Evolutionary conservation across 805 yeast genomes (phyloP).

Genomic region (Yamadazyma paraphyllophila): DNA sequence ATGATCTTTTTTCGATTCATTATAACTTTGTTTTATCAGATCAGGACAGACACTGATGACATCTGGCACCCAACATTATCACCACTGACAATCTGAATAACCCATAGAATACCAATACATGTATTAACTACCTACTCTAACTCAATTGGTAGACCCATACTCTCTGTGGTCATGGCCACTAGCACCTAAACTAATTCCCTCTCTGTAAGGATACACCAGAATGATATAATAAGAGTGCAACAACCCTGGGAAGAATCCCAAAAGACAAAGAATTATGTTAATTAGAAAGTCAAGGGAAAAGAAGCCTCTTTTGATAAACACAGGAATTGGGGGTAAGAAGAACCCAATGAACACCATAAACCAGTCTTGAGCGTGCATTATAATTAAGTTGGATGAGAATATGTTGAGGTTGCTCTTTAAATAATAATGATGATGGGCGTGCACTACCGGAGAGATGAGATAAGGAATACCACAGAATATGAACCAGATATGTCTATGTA

Average conservation of each 20-base stretch:
- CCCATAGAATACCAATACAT: too few species aligned
- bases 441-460: not conserved
- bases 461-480: too few species aligned
- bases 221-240: constrained; percentile 78
- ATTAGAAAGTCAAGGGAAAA: constrained; percentile 69
- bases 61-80: too few species aligned
- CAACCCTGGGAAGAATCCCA: constrained; percentile 77
- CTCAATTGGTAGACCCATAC: constrained; percentile 12
- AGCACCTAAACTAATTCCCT: constrained; percentile 24
- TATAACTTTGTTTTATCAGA: too few species aligned
- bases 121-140: too few species aligned
- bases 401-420: constrained; percentile 1
- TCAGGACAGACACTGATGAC: too few species aligned
- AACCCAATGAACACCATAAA: constrained; percentile 67
- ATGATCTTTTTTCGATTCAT: too few species aligned
- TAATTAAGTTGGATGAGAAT: not conserved
- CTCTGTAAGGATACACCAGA: constrained; percentile 60
- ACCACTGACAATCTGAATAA: too few species aligned
- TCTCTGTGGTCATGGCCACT: constrained; percentile 27
- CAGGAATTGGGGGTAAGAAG: constrained; percentile 76
- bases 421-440: not conserved
- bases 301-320: constrained; percentile 67
- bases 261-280: constrained; percentile 64
- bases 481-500: not conserved
- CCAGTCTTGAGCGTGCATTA: constrained; percentile 53